Conservation (phyloP, 129 eudicot genomes). For the Logfia minima region DNA sequence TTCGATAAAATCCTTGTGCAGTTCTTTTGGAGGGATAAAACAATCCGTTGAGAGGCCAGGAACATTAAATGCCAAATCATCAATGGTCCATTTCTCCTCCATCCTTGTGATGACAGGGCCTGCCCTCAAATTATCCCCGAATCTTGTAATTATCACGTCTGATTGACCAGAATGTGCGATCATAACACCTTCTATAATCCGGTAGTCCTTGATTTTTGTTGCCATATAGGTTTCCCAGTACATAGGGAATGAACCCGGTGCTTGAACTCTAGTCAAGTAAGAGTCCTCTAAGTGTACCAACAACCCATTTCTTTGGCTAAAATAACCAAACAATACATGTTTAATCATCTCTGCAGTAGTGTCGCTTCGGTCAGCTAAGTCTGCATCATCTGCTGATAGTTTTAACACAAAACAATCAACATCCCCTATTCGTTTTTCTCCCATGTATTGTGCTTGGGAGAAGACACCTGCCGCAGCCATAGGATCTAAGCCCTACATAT, state of each 20-base stretch:
- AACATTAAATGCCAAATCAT: constrained; percentile 92
- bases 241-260: constrained; percentile 76
- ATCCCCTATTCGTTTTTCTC: constrained; percentile 67
- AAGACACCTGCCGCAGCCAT: constrained; percentile 67
- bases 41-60: constrained; percentile 84
- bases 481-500: constrained; percentile 82
- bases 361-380: constrained; percentile 85
- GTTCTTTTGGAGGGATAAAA: constrained; percentile 81
- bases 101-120: constrained; percentile 71
- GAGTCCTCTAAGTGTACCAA: constrained; percentile 84
- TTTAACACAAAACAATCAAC: constrained; percentile 77
- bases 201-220: constrained; percentile 80
- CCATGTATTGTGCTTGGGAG: constrained; percentile 84
- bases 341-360: constrained; percentile 93
- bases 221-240: constrained; percentile 97
- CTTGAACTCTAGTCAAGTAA: constrained; percentile 80
- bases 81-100: constrained; percentile 83
- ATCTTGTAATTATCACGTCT: constrained; percentile 69
- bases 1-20: constrained; percentile 51
- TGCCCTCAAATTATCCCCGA: constrained; percentile 76
- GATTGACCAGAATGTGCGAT: constrained; percentile 91
- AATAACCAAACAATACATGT: constrained; percentile 82
- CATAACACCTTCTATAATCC: constrained; percentile 70
- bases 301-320: constrained; percentile 86
- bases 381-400: constrained; percentile 69